These are phyloP conservation scores for Onygenales sp. DNA, from an alignment of 2,329 filamentous ascomycete genomes.

Conservation along the genomic window DNA sequence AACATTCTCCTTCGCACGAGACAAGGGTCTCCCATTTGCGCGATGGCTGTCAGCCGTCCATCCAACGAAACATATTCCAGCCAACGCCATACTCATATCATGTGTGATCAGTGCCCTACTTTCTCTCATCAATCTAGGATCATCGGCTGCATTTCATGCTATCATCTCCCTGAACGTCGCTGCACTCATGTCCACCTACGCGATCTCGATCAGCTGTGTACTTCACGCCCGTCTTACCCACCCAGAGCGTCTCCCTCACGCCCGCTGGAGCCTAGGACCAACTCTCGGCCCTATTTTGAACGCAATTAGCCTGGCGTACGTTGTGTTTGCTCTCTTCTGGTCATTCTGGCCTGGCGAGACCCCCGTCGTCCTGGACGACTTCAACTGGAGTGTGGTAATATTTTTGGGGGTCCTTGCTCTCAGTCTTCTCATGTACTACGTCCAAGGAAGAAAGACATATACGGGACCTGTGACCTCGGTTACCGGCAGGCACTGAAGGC, in stretches of 20 bases:
- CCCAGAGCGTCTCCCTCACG: constrained; percentile 32
- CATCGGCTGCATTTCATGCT: constrained; percentile 32
- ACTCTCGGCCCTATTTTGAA: constrained; percentile 18
- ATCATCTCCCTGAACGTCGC: constrained; percentile 31
- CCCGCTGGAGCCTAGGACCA: constrained; percentile 37
- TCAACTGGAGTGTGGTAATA: constrained; percentile 29
- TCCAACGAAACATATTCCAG: constrained; percentile 15
- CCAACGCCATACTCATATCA: constrained; percentile 19
- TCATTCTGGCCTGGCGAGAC: constrained; percentile 10
- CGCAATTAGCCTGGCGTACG: constrained; percentile 7
- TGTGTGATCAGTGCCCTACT: constrained; percentile 25
- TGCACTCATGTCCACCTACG: constrained; percentile 32
- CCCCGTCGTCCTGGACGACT: constrained; percentile 3
- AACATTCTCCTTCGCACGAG: constrained; percentile 19
- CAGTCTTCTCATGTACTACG: constrained; percentile 29
- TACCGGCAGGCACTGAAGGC: not conserved
- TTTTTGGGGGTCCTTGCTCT: constrained; percentile 31
- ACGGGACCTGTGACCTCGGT: constrained; percentile 16
- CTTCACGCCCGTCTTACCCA: constrained; percentile 35
- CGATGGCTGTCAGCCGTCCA: constrained; percentile 21
- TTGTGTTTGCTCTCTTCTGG: constrained; percentile 9
- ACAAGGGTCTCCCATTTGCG: constrained; percentile 25
- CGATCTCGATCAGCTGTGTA: constrained; percentile 38
- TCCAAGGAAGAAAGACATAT: constrained; percentile 22
- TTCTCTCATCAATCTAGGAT: constrained; percentile 38